phyloP scores from a whole-genome alignment of 1,284 basidiomycete genomes.

The Irpex lacteus region DNA sequence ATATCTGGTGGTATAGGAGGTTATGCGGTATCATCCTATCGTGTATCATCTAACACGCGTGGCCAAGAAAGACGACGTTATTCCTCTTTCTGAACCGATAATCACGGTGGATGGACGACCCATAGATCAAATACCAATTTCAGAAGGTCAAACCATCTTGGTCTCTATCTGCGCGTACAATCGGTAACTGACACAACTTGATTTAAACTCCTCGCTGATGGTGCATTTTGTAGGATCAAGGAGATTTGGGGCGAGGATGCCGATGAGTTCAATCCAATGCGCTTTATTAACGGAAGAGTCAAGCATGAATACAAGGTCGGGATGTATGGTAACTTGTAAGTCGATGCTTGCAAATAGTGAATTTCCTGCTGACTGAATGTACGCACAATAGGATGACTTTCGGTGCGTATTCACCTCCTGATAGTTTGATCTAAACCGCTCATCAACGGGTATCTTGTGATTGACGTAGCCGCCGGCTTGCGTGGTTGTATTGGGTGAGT shows the following conservation, averaged over 20 bases:
- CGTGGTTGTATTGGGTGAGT: background rate
- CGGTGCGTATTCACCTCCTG: background rate
- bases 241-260: slow-evolving; percentile 50
- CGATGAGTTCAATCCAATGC: slow-evolving; percentile 49
- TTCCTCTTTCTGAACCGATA: slow-evolving; percentile 38
- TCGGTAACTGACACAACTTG: slow-evolving; percentile 23
- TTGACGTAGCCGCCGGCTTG: background rate
- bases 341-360: background rate
- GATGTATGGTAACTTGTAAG: slow-evolving; percentile 51
- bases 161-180: slow-evolving; percentile 30
- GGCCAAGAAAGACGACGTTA: slow-evolving; percentile 32
- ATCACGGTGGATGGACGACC: slow-evolving; percentile 28
- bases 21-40: slow-evolving; percentile 37
- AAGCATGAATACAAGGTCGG: slow-evolving; percentile 42
- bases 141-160: slow-evolving; percentile 36
- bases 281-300: slow-evolving; percentile 33
- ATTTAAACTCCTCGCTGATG: background rate
- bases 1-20: slow-evolving; percentile 28
- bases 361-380: background rate
- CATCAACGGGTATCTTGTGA: background rate
- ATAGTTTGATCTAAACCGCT: background rate
- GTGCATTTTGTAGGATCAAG: slow-evolving; percentile 19
- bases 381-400: background rate
- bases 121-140: slow-evolving; percentile 32
- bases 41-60: slow-evolving; percentile 27